phyloP scores from a whole-genome alignment of 148 eudicot species.

The Pharnaceum exiguum region DNA sequence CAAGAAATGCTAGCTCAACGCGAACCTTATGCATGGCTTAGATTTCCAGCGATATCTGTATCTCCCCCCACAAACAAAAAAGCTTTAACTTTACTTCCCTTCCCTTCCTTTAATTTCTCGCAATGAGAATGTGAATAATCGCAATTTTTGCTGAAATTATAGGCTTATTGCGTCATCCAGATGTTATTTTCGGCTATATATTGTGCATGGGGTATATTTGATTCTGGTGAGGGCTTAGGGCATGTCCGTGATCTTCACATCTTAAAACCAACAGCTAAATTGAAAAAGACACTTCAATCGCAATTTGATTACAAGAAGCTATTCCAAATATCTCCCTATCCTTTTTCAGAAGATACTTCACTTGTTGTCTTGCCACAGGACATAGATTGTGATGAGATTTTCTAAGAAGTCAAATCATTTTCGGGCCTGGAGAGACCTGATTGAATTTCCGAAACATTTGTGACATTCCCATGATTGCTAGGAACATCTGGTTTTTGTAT shows the following conservation, averaged over 20 bases:
- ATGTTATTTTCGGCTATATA: slow-evolving; percentile 2
- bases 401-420: too few relatives aligned
- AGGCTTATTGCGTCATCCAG: neutral
- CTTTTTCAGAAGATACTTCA: slow-evolving; percentile 12
- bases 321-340: slow-evolving; percentile 15
- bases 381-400: slow-evolving; percentile 1
- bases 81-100: too few relatives aligned
- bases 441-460: too few relatives aligned
- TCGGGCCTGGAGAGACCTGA: neutral
- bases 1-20: too few relatives aligned
- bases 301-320: neutral
- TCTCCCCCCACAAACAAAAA: too few relatives aligned
- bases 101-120: slow-evolving; percentile 7
- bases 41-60: too few relatives aligned
- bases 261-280: slow-evolving; percentile 12
- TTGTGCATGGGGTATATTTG: slow-evolving; percentile 4
- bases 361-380: slow-evolving; percentile 20
- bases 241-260: slow-evolving; percentile 10
- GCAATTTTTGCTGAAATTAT: slow-evolving; percentile 1
- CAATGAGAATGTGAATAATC: too few relatives aligned
- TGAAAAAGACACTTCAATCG: slow-evolving; percentile 14
- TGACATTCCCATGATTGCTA: neutral
- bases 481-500: neutral
- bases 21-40: too few relatives aligned
- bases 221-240: slow-evolving; percentile 9